phyloP scores from a whole-genome alignment of 2,329 filamentous ascomycete genomes.

The Alternaria atra region DNA sequence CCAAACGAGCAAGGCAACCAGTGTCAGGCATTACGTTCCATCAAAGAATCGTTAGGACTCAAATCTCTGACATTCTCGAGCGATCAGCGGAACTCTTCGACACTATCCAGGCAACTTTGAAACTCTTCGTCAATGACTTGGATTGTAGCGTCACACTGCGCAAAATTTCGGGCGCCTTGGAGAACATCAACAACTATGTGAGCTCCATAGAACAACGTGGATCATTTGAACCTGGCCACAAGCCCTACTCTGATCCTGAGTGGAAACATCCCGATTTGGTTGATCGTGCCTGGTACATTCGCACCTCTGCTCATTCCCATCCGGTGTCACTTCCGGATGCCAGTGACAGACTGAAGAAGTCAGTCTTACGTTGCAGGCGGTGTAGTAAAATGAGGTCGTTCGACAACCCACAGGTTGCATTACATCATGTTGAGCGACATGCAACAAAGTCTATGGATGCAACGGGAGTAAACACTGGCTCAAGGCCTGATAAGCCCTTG shows the following conservation, averaged over 20 bases:
- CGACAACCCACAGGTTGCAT: slow-evolving; percentile 24
- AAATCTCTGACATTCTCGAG: slow-evolving; percentile 22
- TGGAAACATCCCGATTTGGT: slow-evolving; percentile 15
- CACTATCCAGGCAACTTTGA: slow-evolving; percentile 24
- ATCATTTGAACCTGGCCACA: slow-evolving; percentile 10
- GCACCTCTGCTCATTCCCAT: slow-evolving; percentile 10
- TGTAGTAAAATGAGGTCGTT: slow-evolving; percentile 26
- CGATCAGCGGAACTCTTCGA: slow-evolving; percentile 21
- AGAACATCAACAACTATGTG: slow-evolving; percentile 20
- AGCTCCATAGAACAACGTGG: slow-evolving; percentile 5
- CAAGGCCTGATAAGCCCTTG: background rate
- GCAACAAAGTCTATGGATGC: background rate
- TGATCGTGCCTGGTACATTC: slow-evolving; percentile 30
- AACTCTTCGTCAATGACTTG: slow-evolving; percentile 35
- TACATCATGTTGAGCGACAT: slow-evolving; percentile 35
- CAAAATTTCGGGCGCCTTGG: slow-evolving; percentile 41
- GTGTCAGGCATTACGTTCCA: slow-evolving; percentile 21
- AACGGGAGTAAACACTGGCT: background rate
- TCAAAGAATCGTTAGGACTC: slow-evolving; percentile 21
- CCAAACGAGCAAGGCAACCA: background rate
- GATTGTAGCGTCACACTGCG: slow-evolving; percentile 31
- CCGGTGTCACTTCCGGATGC: slow-evolving; percentile 18
- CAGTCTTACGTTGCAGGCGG: slow-evolving; percentile 27
- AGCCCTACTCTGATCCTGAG: slow-evolving; percentile 8
- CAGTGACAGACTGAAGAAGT: slow-evolving; percentile 18